Base-by-base conservation (phyloP, 2,329 filamentous ascomycete species). In the Aureobasidium sp. region DNA sequence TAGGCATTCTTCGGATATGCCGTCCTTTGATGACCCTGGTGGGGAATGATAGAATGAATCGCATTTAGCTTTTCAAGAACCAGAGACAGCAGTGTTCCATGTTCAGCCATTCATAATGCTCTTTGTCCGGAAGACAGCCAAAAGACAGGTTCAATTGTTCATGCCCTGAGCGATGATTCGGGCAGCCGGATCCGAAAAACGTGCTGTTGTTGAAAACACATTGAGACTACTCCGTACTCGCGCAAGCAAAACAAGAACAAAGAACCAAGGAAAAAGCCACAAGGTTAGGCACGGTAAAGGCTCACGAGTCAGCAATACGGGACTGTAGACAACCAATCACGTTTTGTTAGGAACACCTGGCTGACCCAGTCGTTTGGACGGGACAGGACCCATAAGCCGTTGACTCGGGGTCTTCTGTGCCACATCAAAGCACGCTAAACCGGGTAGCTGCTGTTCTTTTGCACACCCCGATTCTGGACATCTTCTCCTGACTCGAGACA, bases 331-430 rank as follows among this genome's bases (percentile, higher is more conserved):
- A 34, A 34, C 29, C 53, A 57, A 57, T 45, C 41, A 45, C 9
- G 20, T 11, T n/a, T 44, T 6, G 5, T n/a, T 20, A 29, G 53
- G 53, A 20, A 57, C 39, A 11, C 9, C 17, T 11, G 9, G 9
- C 25, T 22, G 25, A 53, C 36, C 51, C 51, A 39, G 51, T 55
- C 37, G 51, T 55, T 42, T 55, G 51, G 25, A 31, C 51, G 51
- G 51, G 22, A 55, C 29, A 15, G n/a, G 37, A 42, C 51, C 51
- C 51, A 36, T 37, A 42, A 55, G 36, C 51, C 51, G 37, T 11
- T 6, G 37, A 20, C 15, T 55, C 37, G 51, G 51, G 25, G 36
- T 42, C 36, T 22, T 27, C 5, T 42, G 51, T 29, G 36, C 49
- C 49, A 36, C 34, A 37, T 51, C 49, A n/a, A 15, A 22, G 49